phyloP scores from a whole-genome alignment of 345 rosid species.

The Salix exigua region DNA sequence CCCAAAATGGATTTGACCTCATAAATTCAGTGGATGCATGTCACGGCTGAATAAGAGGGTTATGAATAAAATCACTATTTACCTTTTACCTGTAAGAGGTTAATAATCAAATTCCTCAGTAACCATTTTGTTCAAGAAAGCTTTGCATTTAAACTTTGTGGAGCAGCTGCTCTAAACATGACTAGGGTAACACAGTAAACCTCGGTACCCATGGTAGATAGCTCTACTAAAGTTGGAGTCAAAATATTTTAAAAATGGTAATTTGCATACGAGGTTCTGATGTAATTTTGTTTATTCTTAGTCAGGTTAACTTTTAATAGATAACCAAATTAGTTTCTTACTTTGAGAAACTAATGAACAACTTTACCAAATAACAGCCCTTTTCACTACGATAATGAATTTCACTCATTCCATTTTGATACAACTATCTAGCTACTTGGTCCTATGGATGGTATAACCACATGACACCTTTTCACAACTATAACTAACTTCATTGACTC shows the following conservation, averaged over 20 bases:
- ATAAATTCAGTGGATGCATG: not conserved
- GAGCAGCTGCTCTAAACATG: not conserved
- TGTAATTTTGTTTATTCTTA: not conserved
- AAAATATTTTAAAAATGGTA: not conserved
- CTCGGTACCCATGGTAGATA: no score
- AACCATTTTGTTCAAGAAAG: not conserved
- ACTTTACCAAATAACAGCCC: not conserved
- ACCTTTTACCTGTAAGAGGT: not conserved
- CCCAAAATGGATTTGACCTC: constrained; percentile 2
- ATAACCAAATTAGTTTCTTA: not conserved
- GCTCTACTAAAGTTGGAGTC: not conserved
- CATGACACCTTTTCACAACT: not conserved
- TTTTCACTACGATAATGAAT: not conserved
- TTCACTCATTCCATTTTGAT: not conserved
- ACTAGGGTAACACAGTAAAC: not conserved
- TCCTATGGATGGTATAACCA: not conserved
- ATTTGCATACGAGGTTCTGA: not conserved
- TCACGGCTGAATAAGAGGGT: not conserved
- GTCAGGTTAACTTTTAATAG: not conserved
- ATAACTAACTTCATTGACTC: not conserved
- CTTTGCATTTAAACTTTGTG: not conserved
- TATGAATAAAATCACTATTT: not conserved
- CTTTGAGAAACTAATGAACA: not conserved
- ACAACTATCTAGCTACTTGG: not conserved
- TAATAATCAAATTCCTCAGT: not conserved